Evolutionary conservation across 2,329 filamentous ascomycete genomes (phyloP), one percentile per base, ranked within the genome.

Genomic region (Chalaropsis thielavioides): DNA sequence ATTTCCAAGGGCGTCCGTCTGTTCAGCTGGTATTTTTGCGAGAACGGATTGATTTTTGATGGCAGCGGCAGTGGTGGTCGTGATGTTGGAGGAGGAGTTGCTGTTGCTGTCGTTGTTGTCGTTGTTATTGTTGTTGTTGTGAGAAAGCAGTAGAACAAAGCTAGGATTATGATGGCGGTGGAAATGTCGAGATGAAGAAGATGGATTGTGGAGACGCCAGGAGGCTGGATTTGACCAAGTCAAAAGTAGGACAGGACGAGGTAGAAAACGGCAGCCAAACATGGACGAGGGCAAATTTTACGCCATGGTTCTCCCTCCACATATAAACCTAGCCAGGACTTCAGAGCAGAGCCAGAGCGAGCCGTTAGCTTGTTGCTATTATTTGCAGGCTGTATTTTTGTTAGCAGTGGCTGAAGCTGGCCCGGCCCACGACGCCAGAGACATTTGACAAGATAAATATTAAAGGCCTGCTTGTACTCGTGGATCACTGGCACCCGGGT

Each of bases 171-270:
- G 46, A 63, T 49, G 43, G 51, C 40, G 38, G 59, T 24, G 31
- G 46, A 44, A 31, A 46, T 56, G 51, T 38, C 41, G 38, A 58
- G 62, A 46, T 51, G 54, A 63, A 40, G 44, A 62, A 60, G 61
- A 46, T 51, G 60, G 64, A 66, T 63, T 56, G 64, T 66, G 61
- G 64, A 51, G 64, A 66, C 64, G 60, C 41, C 41, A 61, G 64
- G 61, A 63, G 61, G 61, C 61, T 63, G 61, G 61, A 63, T 46
- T 66, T 60, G 51, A 35, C 41, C 44, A 43, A 63, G 54, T 41
- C 56, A 59, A 66, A 66, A 66, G 64, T 63, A 63, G 64, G 59
- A 56, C 61, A 63, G 64, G 59, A 56, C 61, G 61, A 62, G 51
- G 61, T 62, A 62, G 60, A 44, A 66, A 66, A 66, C 61, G 49